Percentiles rank a stretch among this genome's conserved stretches.
Conservation (phyloP, 1,284 basidiomycete species). For the Microstroma glucosiphilum region DNA sequence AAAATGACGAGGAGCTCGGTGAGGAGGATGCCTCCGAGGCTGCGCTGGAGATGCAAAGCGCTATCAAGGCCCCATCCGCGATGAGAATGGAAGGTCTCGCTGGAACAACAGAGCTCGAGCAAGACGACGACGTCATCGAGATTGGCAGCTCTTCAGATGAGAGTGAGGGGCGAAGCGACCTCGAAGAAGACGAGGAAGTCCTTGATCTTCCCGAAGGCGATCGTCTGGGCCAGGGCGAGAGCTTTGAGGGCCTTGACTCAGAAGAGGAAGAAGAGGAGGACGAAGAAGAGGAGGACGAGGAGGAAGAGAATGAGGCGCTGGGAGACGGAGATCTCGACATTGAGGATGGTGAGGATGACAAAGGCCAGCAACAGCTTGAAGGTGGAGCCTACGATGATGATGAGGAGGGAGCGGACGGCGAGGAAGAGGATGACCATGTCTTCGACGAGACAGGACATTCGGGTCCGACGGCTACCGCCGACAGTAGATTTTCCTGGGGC, state of each 20-base stretch:
- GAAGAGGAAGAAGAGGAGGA: constrained; percentile 7
- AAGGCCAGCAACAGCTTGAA: constrained; percentile 2
- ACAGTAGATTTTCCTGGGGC: too few relatives aligned
- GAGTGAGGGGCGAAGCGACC: neutral
- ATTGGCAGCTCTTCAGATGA: constrained; percentile 1
- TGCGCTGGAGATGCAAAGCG: too few relatives aligned
- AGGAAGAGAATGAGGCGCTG: constrained; percentile 11
- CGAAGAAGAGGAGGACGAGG: constrained; percentile 2
- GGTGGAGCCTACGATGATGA: neutral
- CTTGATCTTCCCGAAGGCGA: neutral
- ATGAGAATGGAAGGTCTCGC: too few relatives aligned
- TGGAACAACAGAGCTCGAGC: neutral
- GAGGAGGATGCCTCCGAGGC: neutral
- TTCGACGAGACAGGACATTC: neutral
- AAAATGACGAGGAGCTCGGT: neutral
- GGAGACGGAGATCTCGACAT: neutral
- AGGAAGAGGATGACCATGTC: neutral
- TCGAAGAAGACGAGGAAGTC: neutral
- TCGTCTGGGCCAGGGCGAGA: neutral
- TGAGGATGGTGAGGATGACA: neutral
- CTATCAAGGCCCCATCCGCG: too few relatives aligned
- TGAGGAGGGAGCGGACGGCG: neutral
- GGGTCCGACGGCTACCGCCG: neutral
- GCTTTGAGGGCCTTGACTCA: neutral
- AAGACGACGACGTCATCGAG: neutral